phyloP scores from a whole-genome alignment of 208 protist genomes.

The Polymyxa betae region DNA sequence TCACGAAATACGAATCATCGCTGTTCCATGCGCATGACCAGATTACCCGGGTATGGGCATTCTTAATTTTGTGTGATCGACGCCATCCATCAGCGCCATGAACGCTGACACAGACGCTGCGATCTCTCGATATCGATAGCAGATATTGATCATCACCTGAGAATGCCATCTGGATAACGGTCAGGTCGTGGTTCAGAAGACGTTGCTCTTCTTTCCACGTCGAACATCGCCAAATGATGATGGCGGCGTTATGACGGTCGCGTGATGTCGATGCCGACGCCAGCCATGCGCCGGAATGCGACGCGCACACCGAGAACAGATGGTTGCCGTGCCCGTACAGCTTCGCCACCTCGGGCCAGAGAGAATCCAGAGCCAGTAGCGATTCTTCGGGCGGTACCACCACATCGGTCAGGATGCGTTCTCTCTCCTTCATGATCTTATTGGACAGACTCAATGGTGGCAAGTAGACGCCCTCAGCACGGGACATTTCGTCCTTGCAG shows the following conservation, averaged over 20 bases:
- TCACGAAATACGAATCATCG: constrained; percentile 34
- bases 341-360: constrained; percentile 39
- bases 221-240: not conserved
- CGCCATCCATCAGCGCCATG: not conserved
- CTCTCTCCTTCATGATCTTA: not conserved
- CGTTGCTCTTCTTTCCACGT: not conserved
- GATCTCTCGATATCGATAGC: not conserved
- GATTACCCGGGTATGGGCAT: constrained; percentile 11
- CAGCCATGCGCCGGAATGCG: not conserved
- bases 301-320: not conserved
- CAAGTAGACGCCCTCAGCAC: not conserved
- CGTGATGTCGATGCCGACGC: not conserved
- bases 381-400: not conserved
- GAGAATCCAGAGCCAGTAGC: not conserved
- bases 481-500: not conserved
- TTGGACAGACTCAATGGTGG: not conserved
- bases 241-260: not conserved
- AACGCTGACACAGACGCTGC: not conserved
- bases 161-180: constrained; percentile 34
- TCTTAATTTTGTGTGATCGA: not conserved
- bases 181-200: not conserved
- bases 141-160: not conserved
- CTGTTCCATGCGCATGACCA: constrained; percentile 6
- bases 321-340: constrained; percentile 41
- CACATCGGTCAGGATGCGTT: not conserved